These are phyloP conservation scores for Cantharellus cinnabarinus DNA, from an alignment of 768 basidiomycete species.

Conservation along the genomic window DNA sequence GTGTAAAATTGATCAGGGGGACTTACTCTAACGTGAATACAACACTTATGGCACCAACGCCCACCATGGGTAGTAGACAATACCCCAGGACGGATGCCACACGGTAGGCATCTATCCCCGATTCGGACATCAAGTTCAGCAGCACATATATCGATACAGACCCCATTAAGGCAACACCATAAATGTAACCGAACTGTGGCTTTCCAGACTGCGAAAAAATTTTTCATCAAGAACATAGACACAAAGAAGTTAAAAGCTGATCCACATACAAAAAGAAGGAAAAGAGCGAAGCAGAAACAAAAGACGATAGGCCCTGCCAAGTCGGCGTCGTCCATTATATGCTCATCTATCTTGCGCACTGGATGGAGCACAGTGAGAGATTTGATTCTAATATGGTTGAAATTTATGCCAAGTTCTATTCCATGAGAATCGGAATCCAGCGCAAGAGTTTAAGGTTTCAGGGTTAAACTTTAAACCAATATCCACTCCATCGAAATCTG, in stretches of 20 bases:
- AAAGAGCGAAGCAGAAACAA: conserved; percentile 84
- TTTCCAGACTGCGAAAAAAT: conserved; percentile 60
- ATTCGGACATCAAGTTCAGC: conserved; percentile 91
- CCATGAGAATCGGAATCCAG: background rate
- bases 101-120: conserved; percentile 87
- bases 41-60: conserved; percentile 75
- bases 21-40: conserved; percentile 74
- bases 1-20: background rate
- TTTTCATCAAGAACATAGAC: background rate
- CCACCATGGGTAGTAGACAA: conserved; percentile 91
- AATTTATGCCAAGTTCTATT: conserved; percentile 92
- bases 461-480: conserved; percentile 96
- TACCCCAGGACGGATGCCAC: conserved; percentile 91
- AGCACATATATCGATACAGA: conserved; percentile 82
- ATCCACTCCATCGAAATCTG: conserved; percentile 28
- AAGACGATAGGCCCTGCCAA: conserved; percentile 90
- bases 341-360: conserved; percentile 57
- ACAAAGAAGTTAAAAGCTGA: too few relatives aligned
- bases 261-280: conserved; percentile 66
- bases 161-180: conserved; percentile 92
- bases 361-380: conserved; percentile 93
- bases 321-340: conserved; percentile 98
- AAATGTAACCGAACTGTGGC: conserved; percentile 96
- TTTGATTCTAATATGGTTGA: conserved; percentile 85
- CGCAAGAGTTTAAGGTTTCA: background rate